A percentile compares a stretch with the other conserved stretches of the same genome.
Conservation (phyloP, 148 eudicot species). For the Cornus kousa region DNA sequence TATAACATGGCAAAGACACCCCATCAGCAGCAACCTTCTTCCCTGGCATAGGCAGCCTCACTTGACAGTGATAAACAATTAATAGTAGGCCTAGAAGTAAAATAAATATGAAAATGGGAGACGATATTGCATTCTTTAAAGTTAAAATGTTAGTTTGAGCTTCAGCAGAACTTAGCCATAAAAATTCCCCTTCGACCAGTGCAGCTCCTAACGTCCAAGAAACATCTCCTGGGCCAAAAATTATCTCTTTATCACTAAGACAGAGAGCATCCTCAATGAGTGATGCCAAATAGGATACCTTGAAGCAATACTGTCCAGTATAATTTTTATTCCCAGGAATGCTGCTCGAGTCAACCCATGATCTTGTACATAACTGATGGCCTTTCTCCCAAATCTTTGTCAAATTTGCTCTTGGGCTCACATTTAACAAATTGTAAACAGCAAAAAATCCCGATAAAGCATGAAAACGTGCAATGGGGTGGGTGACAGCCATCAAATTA, state of each 20-base stretch:
- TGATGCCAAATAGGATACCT: constrained; percentile 59
- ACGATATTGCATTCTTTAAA: constrained; percentile 17
- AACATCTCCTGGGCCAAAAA: constrained; percentile 75
- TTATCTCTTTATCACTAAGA: constrained; percentile 42
- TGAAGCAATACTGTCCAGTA: constrained; percentile 53
- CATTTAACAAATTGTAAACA: constrained; percentile 52
- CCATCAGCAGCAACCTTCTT: constrained; percentile 30
- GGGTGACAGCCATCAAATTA: constrained; percentile 20
- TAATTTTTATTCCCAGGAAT: constrained; percentile 22
- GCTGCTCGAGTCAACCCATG: constrained; percentile 34
- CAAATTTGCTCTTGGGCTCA: constrained; percentile 50
- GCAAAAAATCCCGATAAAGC: constrained; percentile 88
- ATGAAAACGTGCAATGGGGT: constrained; percentile 43
- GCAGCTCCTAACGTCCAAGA: constrained; percentile 87
- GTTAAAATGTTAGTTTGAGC: constrained; percentile 3
- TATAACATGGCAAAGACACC: constrained; percentile 34
- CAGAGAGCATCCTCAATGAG: constrained; percentile 63
- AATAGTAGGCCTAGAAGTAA: constrained; percentile 33
- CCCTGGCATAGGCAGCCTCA: constrained; percentile 51
- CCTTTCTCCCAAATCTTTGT: constrained; percentile 60
- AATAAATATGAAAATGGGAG: constrained; percentile 29
- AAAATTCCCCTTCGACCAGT: constrained; percentile 46
- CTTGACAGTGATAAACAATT: constrained; percentile 36
- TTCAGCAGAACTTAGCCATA: constrained; percentile 27
- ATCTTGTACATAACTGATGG: constrained; percentile 48